Evolutionary conservation across 2,329 filamentous ascomycete genomes (phyloP).

Genomic region (Claviceps sp.): DNA sequence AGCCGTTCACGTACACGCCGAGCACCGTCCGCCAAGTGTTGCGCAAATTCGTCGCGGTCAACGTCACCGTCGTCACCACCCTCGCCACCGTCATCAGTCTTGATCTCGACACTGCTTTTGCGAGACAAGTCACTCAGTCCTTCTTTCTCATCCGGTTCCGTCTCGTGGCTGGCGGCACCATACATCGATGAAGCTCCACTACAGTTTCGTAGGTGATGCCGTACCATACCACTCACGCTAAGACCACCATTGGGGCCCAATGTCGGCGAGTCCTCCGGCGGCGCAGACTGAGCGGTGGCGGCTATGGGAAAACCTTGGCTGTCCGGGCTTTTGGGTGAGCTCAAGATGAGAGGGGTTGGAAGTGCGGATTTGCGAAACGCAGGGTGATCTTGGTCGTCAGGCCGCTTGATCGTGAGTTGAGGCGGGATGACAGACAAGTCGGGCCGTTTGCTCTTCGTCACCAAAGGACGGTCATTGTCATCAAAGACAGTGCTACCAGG

Average conservation of each 20-base stretch:
- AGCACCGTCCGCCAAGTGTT: slow-evolving; percentile 56
- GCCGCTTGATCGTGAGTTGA: slow-evolving; percentile 29
- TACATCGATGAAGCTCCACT: slow-evolving; percentile 77
- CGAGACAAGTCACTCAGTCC: not conserved
- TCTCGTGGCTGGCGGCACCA: slow-evolving; percentile 29
- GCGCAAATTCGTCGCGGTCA: slow-evolving; percentile 58
- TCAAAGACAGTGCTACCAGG: slow-evolving; percentile 28
- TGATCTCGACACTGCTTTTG: not conserved
- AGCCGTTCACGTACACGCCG: slow-evolving; percentile 60
- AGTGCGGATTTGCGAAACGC: slow-evolving; percentile 34
- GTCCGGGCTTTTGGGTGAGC: slow-evolving; percentile 13
- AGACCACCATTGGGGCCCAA: slow-evolving; percentile 57
- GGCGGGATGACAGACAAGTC: slow-evolving; percentile 14
- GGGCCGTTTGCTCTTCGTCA: slow-evolving; percentile 5
- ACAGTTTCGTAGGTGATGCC: slow-evolving; percentile 68
- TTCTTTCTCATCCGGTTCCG: slow-evolving; percentile 6
- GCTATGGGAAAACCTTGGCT: slow-evolving; percentile 14
- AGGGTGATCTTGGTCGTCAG: slow-evolving; percentile 40
- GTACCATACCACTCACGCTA: slow-evolving; percentile 72
- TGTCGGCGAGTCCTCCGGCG: slow-evolving; percentile 59
- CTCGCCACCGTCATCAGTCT: slow-evolving; percentile 26
- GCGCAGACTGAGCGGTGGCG: slow-evolving; percentile 7
- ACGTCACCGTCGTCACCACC: slow-evolving; percentile 45
- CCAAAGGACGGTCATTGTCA: slow-evolving; percentile 27
- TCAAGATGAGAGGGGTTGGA: slow-evolving; percentile 28